Base-by-base conservation (phyloP, 306 rosid species). In the Casuarina cunninghamiana region DNA sequence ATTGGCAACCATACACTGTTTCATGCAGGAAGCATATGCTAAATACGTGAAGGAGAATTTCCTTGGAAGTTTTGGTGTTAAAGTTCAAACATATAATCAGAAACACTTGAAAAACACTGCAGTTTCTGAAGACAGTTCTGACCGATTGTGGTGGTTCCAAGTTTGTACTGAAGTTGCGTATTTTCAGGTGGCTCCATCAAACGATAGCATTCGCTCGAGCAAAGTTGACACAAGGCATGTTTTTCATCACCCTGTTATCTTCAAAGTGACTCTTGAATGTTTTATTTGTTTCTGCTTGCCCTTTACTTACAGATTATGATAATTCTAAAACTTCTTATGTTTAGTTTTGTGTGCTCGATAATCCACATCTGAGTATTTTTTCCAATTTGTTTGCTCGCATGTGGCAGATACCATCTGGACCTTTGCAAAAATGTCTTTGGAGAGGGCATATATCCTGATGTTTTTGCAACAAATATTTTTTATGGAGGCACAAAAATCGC, bases 71-170 rank as follows among this genome's bases (percentile, higher is more conserved):
- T 84, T 68, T 69, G 91, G 93, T 63, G 71, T 11, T 53, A 41
- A 15, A 58, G 84, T 89, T 49, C 86, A 78, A 62, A 71, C 86
- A 45, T 94, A 94, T 81, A 73, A 78, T 80, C 97, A 92, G 80
- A 66, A 92, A 46, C 75, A 79, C 87, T 86, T 94, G 89, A 92
- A 94, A 82, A 88, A 81, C 45, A 87, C 97, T 75, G 72, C 82
- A 73, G 80, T 79, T 54, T 79, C 80, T 72, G 90, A 84, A 75
- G 83, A 78, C 84, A 88, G 88, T 69, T 71, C 92, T 42, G 88
- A 75, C 71, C 86, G 97, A 81, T 81, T 90, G 80, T 94, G 98
- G 98, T 92, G 98, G 98, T 94, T 94, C 84, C 98, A 94, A 94
- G 98, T 92, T 84, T 94, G 98, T 80, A 89, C 92, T 17, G 98